These are phyloP conservation scores for Phyllosticta citrichinensis DNA, from an alignment of 2,329 filamentous ascomycete genomes.

Conservation along the genomic window DNA sequence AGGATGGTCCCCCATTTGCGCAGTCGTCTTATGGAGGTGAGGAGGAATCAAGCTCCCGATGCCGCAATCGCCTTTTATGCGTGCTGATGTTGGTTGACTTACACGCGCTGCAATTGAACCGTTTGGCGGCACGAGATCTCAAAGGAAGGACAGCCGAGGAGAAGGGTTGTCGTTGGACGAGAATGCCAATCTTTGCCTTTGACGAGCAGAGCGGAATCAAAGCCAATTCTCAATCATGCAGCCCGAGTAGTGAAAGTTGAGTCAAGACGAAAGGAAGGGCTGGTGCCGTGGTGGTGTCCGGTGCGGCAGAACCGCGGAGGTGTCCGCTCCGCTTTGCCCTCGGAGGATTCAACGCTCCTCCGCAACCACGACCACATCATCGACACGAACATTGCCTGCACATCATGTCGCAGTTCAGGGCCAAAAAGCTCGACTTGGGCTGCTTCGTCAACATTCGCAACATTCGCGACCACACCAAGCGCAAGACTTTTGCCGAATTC, in stretches of 20 bases:
- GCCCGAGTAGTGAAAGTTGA: background rate
- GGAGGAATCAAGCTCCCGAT: background rate
- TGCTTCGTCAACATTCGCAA: conserved; percentile 78
- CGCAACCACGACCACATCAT: background rate
- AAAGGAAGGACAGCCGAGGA: background rate
- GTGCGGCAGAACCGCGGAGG: background rate
- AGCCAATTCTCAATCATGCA: background rate
- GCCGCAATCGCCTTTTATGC: background rate
- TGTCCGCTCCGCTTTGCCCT: background rate
- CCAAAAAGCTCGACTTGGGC: conserved; percentile 82
- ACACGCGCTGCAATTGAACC: background rate
- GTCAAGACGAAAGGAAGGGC: background rate
- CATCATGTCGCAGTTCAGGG: conserved; percentile 61
- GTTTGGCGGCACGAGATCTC: background rate
- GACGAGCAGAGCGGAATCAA: background rate
- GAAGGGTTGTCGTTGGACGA: background rate
- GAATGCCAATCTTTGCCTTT: background rate
- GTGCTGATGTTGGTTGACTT: background rate
- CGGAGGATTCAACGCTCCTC: background rate
- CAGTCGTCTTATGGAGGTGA: background rate
- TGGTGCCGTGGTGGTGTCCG: background rate
- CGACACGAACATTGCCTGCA: conserved; percentile 10
- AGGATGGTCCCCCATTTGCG: background rate
- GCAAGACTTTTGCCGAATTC: conserved; percentile 76
- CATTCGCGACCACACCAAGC: conserved; percentile 93